A percentile compares a stretch with the other conserved stretches of the same genome.
phyloP scores from a whole-genome alignment of 768 basidiomycete species.

The Lentinula boryana region DNA sequence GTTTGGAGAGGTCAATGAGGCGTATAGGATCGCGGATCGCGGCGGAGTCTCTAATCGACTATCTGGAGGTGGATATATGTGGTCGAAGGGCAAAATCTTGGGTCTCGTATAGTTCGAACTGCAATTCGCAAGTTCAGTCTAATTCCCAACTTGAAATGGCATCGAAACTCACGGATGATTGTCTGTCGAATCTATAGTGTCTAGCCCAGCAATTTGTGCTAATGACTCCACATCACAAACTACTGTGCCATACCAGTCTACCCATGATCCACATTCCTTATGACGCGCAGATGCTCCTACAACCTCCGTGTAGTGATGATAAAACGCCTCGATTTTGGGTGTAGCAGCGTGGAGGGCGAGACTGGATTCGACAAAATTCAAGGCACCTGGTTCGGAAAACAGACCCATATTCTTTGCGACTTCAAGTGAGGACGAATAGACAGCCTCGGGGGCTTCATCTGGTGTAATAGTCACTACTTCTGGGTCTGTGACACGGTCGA shows the following conservation, averaged over 20 bases:
- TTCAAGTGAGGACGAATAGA: conserved; percentile 50
- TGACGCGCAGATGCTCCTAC: conserved; percentile 15
- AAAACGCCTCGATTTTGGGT: conserved; percentile 82
- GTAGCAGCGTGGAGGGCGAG: conserved; percentile 74
- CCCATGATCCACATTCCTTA: conserved; percentile 62
- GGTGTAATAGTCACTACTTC: conserved; percentile 28
- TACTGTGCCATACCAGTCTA: conserved; percentile 75
- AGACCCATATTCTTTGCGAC: conserved; percentile 40
- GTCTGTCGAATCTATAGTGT: conserved; percentile 38
- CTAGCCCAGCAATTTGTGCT: conserved; percentile 42
- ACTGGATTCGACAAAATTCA: conserved; percentile 60
- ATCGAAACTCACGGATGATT: conserved; percentile 20
- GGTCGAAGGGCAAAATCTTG: conserved; percentile 70
- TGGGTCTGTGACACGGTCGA: conserved; percentile 58
- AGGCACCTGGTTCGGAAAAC: conserved; percentile 41
- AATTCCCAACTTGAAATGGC: neutral
- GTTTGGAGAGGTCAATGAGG: conserved; percentile 53
- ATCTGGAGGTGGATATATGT: conserved; percentile 51
- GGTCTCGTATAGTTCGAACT: conserved; percentile 32
- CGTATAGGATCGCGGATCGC: conserved; percentile 76
- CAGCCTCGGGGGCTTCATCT: conserved; percentile 39
- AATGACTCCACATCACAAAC: conserved; percentile 65
- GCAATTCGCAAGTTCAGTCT: neutral
- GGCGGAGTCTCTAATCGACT: conserved; percentile 39
- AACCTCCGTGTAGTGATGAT: conserved; percentile 55